phyloP scores from a whole-genome alignment of 2,329 filamentous ascomycete genomes.

The Talaromyces pinophilus region DNA sequence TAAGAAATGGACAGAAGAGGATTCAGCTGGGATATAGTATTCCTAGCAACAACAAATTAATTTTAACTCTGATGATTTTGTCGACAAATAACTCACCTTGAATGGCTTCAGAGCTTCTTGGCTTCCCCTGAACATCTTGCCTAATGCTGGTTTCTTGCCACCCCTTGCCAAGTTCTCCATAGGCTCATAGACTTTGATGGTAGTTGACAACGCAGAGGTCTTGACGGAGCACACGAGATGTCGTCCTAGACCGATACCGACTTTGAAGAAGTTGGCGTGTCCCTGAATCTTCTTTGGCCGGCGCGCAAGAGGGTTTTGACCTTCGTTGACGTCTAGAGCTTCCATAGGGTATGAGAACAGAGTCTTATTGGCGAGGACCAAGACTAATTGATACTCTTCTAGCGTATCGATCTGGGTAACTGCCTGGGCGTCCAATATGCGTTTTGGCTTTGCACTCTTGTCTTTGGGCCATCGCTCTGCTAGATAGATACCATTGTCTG shows the following conservation, averaged over 20 bases:
- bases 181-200: conserved; percentile 98
- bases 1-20: conserved; percentile 96
- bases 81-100: conserved; percentile 56
- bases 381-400: conserved; percentile 87
- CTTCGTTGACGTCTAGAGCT: conserved; percentile 80
- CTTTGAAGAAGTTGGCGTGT: conserved; percentile 98
- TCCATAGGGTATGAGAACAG: conserved; percentile 86
- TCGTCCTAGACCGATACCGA: conserved; percentile 88
- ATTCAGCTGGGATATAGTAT: conserved; percentile 98
- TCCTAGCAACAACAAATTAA: conserved; percentile 54
- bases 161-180: conserved; percentile 92
- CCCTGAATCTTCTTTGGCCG: conserved; percentile 94
- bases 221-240: conserved; percentile 97
- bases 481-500: conserved; percentile 89
- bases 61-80: conserved; percentile 26
- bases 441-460: conserved; percentile 67
- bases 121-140: conserved; percentile 90
- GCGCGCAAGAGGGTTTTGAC: conserved; percentile 71
- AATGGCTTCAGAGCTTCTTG: conserved; percentile 95
- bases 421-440: conserved; percentile 79
- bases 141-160: conserved; percentile 92
- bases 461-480: conserved; percentile 90
- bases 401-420: conserved; percentile 96
- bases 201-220: conserved; percentile 87
- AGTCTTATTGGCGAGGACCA: conserved; percentile 91